These are phyloP conservation scores for Leccinum subrobustum DNA, from an alignment of 1,284 basidiomycete genomes.

Conservation along the genomic window DNA sequence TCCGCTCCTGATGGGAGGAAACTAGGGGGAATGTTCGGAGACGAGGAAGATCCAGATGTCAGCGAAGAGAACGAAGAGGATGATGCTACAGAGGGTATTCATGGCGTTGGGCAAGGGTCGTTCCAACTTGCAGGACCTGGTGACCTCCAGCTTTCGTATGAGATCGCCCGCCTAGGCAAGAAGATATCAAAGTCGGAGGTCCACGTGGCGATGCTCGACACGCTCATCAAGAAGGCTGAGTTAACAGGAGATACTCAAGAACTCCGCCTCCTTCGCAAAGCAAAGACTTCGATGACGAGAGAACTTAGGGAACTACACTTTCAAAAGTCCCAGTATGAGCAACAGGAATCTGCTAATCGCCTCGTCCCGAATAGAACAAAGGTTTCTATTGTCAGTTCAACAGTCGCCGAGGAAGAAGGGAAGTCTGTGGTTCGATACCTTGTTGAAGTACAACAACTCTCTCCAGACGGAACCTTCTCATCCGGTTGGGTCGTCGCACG, in stretches of 20 bases:
- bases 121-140: conserved; percentile 80
- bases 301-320: conserved; percentile 85
- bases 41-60: conserved; percentile 36
- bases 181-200: conserved; percentile 76
- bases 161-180: conserved; percentile 73
- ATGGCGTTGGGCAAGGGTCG: conserved; percentile 46
- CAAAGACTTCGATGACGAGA: conserved; percentile 76
- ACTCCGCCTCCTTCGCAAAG: conserved; percentile 77
- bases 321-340: conserved; percentile 88
- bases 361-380: conserved; percentile 78
- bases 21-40: conserved; percentile 37
- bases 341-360: conserved; percentile 84
- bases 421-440: conserved; percentile 90
- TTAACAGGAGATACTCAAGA: conserved; percentile 88
- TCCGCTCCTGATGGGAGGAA: conserved; percentile 17
- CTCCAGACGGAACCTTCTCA: conserved; percentile 68
- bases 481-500: conserved; percentile 91
- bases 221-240: conserved; percentile 90
- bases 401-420: conserved; percentile 77
- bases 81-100: conserved; percentile 44
- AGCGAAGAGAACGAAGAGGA: conserved; percentile 35
- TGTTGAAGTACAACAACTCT: conserved; percentile 87
- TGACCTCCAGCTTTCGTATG: conserved; percentile 81
- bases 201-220: conserved; percentile 83
- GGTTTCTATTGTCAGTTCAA: conserved; percentile 76